Percentiles rank a stretch among this genome's conserved stretches.
Evolutionary conservation across 257 asterid genomes (phyloP).

Genomic region (Solanum rostratum): DNA sequence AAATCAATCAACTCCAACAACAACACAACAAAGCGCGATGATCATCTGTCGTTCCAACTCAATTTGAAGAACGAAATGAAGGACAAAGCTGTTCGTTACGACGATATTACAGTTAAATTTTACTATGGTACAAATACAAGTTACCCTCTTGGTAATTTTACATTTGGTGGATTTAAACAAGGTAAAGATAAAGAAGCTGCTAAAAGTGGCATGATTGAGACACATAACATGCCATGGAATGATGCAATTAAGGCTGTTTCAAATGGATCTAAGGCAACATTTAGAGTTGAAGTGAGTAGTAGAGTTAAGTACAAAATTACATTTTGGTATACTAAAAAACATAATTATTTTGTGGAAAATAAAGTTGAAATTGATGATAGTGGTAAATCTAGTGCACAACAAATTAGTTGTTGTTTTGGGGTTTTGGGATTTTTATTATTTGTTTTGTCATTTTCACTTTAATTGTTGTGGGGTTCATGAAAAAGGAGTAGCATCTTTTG

Average conservation of each 20-base stretch:
- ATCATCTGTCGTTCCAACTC: constrained; percentile 38
- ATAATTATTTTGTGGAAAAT: constrained; percentile 16
- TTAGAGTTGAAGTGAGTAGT: constrained; percentile 45
- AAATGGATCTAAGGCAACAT: constrained; percentile 27
- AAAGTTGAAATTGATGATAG: constrained; percentile 37
- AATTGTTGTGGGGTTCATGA: not conserved
- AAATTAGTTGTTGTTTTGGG: not conserved
- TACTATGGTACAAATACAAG: constrained; percentile 16
- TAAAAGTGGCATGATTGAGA: constrained; percentile 16
- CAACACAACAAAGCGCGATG: constrained; percentile 6
- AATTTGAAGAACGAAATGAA: constrained; percentile 50
- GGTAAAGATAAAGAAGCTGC: constrained; percentile 48
- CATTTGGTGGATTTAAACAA: constrained; percentile 45
- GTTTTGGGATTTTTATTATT: not conserved
- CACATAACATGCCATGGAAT: constrained; percentile 48
- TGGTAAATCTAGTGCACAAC: constrained; percentile 41
- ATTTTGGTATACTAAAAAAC: constrained; percentile 39
- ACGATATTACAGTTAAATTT: constrained; percentile 24
- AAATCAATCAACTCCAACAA: constrained; percentile 12
- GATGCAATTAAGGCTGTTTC: constrained; percentile 22
- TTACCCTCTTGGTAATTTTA: constrained; percentile 29
- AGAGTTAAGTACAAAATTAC: constrained; percentile 51
- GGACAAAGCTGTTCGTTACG: constrained; percentile 54
- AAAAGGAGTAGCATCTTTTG: not conserved
- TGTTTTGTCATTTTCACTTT: not conserved